phyloP scores from a whole-genome alignment of 257 asterid species.

The Plantago ovata region DNA sequence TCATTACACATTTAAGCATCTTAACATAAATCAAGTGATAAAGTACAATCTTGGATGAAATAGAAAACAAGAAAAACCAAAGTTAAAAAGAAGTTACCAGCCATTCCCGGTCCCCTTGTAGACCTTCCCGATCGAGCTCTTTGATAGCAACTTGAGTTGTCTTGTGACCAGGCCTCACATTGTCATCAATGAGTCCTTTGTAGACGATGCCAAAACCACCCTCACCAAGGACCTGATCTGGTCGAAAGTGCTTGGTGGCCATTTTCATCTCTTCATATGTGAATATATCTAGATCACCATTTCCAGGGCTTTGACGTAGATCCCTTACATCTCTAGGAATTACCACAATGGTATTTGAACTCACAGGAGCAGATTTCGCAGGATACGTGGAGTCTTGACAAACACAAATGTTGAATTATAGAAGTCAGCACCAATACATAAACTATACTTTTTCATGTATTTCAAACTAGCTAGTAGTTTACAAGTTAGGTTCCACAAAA shows the following conservation, averaged over 20 bases:
- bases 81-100: constrained; percentile 45
- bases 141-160: constrained; percentile 72
- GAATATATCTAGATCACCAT: constrained; percentile 73
- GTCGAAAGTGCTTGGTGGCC: constrained; percentile 87
- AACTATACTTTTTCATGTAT: too few species aligned
- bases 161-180: constrained; percentile 61
- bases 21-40: too few species aligned
- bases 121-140: constrained; percentile 89
- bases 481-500: too few species aligned
- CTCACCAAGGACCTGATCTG: constrained; percentile 83
- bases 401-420: constrained; percentile 12
- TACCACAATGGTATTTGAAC: constrained; percentile 36
- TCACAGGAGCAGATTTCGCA: constrained; percentile 35
- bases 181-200: constrained; percentile 78
- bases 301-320: constrained; percentile 67
- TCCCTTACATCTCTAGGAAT: constrained; percentile 69
- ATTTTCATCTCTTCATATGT: constrained; percentile 87
- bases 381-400: constrained; percentile 36
- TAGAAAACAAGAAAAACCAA: background rate
- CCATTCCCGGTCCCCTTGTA: constrained; percentile 97
- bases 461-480: too few species aligned
- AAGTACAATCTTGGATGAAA: too few species aligned
- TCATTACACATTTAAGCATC: too few species aligned
- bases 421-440: constrained; percentile 10
- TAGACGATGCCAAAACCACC: constrained; percentile 94